Base-by-base conservation (phyloP, 345 rosid species). In the Hevea brasiliensis region DNA sequence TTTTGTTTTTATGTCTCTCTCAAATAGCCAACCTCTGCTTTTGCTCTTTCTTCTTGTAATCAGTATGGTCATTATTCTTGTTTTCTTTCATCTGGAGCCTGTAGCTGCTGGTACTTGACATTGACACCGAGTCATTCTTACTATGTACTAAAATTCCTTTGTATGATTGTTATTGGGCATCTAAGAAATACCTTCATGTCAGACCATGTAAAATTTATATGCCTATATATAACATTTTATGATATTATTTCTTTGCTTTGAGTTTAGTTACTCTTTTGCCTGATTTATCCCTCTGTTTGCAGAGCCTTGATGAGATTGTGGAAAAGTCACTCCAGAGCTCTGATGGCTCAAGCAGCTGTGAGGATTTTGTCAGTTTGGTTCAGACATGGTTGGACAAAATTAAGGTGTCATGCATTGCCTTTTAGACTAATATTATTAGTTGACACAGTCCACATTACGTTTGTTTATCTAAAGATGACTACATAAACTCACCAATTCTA, bases 291-390 rank as follows among this genome's bases (percentile, higher is more conserved):
- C 20, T 57, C 64, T 45, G 61, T 65, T 77, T 86, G 80, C 88
- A 95, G 98, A 83, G 91, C 80, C 87, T 84, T 68, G 96, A 92
- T 84, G 99, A 95, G 83, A 93, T 95, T 75, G 67, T 82, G 24
- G 91, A 88, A 60, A 95, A 84, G 75, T 82, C 81, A 12, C 86
- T 93, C 56, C 68, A 21, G 53, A 89, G 93, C 71, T 78, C 61
- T 72, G 91, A 92, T 88, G 94, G 94, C 44, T 83, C 89, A 62
- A 72, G 65, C 74, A 84, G 77, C 61, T 91, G 96, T 77, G 93
- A 91, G 84, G 98, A 95, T 82, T 92, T 95, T 76, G 94, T 92
- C 67, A 65, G 77, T 77, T 84, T 89, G 70, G 99, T 84, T 56
- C 97, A 89, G 82, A 75, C 84, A 60, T 91, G 98, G 93, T 66